These are phyloP conservation scores for Crepidotus variabilis DNA, from an alignment of 768 basidiomycete species.

Conservation along the genomic window DNA sequence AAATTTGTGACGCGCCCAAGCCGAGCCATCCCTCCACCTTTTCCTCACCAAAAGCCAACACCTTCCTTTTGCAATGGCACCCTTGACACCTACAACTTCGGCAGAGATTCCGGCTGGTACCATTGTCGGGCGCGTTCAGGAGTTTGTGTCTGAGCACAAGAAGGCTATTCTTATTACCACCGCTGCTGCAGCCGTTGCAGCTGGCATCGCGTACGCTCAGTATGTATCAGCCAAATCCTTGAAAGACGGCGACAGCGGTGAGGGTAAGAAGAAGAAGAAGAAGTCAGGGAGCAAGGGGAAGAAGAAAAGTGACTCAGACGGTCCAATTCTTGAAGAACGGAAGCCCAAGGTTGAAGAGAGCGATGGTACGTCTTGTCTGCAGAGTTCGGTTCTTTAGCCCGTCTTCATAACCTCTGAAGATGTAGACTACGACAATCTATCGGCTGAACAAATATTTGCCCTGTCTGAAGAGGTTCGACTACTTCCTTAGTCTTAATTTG, in stretches of 20 bases:
- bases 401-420: slow-evolving; percentile 8
- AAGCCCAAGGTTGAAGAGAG: slow-evolving; percentile 37
- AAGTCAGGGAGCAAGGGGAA: slow-evolving; percentile 39
- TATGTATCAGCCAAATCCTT: slow-evolving; percentile 57
- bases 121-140: slow-evolving; percentile 58
- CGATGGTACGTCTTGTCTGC: slow-evolving; percentile 13
- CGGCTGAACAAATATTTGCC: slow-evolving; percentile 50
- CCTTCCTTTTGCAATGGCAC: background rate
- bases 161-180: slow-evolving; percentile 67
- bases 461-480: slow-evolving; percentile 54
- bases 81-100: slow-evolving; percentile 9
- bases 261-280: slow-evolving; percentile 41
- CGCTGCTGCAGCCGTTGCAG: slow-evolving; percentile 66
- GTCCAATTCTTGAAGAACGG: slow-evolving; percentile 78
- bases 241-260: slow-evolving; percentile 41
- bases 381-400: background rate
- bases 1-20: slow-evolving; percentile 10
- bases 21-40: slow-evolving; percentile 3
- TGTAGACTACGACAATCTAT: slow-evolving; percentile 37
- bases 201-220: slow-evolving; percentile 66
- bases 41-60: slow-evolving; percentile 3
- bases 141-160: slow-evolving; percentile 75
- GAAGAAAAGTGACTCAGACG: slow-evolving; percentile 63
- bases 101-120: slow-evolving; percentile 5
- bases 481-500: background rate